Conservation (phyloP, 2,329 filamentous ascomycete genomes). For the Penicillium sp. region DNA sequence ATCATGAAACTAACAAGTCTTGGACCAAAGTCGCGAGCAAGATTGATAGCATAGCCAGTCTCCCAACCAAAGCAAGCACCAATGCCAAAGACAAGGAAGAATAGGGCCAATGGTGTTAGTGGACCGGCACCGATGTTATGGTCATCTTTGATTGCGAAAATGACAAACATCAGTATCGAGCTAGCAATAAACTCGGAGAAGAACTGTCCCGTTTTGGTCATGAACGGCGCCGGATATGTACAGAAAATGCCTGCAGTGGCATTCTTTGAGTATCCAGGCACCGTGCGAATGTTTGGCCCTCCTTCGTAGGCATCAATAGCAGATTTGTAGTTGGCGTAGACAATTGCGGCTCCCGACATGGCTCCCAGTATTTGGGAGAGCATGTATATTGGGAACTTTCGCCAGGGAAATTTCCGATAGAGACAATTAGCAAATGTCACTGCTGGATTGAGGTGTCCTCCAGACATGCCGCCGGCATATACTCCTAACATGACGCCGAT, state of each 20-base stretch:
- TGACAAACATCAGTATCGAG: constrained; percentile 65
- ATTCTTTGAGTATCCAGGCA: constrained; percentile 52
- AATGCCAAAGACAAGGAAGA: constrained; percentile 71
- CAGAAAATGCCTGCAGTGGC: constrained; percentile 68
- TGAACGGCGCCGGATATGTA: constrained; percentile 61
- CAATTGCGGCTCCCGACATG: constrained; percentile 57
- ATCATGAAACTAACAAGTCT: constrained; percentile 63
- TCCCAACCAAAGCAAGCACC: constrained; percentile 72
- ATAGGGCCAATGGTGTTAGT: constrained; percentile 58
- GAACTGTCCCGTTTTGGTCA: constrained; percentile 64
- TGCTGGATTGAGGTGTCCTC: constrained; percentile 67
- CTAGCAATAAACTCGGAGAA: constrained; percentile 69
- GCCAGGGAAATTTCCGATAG: constrained; percentile 65
- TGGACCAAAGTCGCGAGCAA: constrained; percentile 69
- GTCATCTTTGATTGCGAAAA: constrained; percentile 61
- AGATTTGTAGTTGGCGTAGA: constrained; percentile 62
- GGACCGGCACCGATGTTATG: constrained; percentile 51
- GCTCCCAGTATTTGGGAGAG: constrained; percentile 64
- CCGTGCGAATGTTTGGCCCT: constrained; percentile 55
- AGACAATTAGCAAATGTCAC: constrained; percentile 67
- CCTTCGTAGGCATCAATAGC: constrained; percentile 65
- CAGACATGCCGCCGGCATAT: constrained; percentile 57
- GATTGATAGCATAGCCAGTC: constrained; percentile 71
- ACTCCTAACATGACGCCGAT: constrained; percentile 67
- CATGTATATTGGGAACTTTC: constrained; percentile 65